Base-by-base conservation (phyloP, 805 yeast genomes). In the Nakazawaea wickerhamii region DNA sequence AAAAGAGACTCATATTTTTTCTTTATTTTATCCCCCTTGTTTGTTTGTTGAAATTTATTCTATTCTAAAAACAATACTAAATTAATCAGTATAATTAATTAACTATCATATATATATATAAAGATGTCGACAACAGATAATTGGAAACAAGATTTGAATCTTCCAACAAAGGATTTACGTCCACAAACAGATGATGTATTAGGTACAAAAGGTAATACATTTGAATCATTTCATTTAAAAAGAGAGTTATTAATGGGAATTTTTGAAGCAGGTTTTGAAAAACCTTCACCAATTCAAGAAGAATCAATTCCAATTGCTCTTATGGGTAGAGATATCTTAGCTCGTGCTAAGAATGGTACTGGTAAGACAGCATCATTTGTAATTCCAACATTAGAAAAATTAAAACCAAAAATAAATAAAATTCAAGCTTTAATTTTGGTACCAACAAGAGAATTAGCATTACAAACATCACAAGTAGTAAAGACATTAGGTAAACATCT, bases 341-440 rank as follows among this genome's bases (percentile, higher is more conserved):
- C 99, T 13, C 79, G 99, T 68, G 98, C 99, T 34, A 93, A 93
- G 62, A 93, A 93, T 65, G 99, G 99, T 50, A 93, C 99, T 1
- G 99, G 99, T 56, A 93, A 93, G 61, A 93, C 99, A 7, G 99
- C 98, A 1, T 95, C 99, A 5, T 93, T 93, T 62, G 83, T 88
- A 38, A 91, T 93, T 51, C 99, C 99, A 40, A 77, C 95, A 22
- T 72, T 93, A 57, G 95, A 93, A 63, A 84, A 81, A 59, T 73
- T 89, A 48, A 86, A 90, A 64, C 90, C 97, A 43, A 84, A 87
- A 57, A 52, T 80, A 38, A 77, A 81, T 63, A 83, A 84, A 59
- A 87, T 89, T 54, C 99, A 93, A 65, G 93, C 95, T 6, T 75
- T 93, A 47, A 87, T 93, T 46, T 74, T 93, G 62, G 95, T 93